Percentiles rank a stretch among this genome's conserved stretches.
Conservation (phyloP, 176 grass and related monocot genomes). For the Hordeum marinum region DNA sequence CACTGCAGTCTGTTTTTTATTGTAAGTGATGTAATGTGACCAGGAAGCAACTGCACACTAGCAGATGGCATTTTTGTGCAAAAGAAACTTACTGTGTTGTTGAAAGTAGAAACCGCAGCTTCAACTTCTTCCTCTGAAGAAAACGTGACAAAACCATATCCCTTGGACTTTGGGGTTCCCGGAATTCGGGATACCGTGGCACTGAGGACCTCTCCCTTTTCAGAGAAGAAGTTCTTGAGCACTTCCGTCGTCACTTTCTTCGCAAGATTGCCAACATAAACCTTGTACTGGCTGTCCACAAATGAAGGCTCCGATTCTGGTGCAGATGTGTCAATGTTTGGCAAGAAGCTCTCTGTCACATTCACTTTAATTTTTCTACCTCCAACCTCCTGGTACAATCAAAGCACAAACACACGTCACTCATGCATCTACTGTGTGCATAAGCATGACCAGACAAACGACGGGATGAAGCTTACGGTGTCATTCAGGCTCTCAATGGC, state of each 20-base stretch:
- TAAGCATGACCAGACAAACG: not conserved
- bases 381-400: slow-evolving; percentile 68
- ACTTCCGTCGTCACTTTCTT: slow-evolving; percentile 73
- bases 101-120: slow-evolving; percentile 76
- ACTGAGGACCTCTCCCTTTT: slow-evolving; percentile 81
- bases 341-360: slow-evolving; percentile 74
- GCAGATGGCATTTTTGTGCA: not conserved
- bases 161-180: slow-evolving; percentile 82
- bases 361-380: slow-evolving; percentile 91
- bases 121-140: slow-evolving; percentile 86
- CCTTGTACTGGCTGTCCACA: slow-evolving; percentile 89
- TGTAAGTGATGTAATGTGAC: not conserved
- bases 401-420: not conserved
- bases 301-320: slow-evolving; percentile 67
- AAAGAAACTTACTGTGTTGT: slow-evolving; percentile 60
- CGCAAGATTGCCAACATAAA: slow-evolving; percentile 92
- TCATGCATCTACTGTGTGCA: not conserved
- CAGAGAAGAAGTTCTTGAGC: slow-evolving; percentile 88
- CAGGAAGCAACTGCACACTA: not conserved
- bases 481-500: slow-evolving; percentile 70
- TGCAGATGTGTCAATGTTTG: slow-evolving; percentile 42
- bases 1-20: not conserved
- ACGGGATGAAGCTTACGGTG: slow-evolving; percentile 44
- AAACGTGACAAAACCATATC: slow-evolving; percentile 86
- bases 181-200: slow-evolving; percentile 73